phyloP scores from a whole-genome alignment of 345 rosid species.

The Syzygium aqueum region DNA sequence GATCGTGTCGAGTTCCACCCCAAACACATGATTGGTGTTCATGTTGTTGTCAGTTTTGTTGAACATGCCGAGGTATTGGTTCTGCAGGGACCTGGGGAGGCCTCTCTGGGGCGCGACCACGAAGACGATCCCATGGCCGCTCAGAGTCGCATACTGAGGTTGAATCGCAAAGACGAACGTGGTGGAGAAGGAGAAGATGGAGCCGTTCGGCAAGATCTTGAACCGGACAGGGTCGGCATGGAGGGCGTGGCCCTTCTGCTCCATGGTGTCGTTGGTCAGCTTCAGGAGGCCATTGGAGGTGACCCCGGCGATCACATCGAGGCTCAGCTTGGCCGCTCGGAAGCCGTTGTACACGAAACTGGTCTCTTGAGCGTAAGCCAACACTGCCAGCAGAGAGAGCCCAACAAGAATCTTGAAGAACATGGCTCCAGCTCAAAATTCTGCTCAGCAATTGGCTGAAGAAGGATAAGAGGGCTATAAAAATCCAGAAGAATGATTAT shows the following conservation, averaged over 20 bases:
- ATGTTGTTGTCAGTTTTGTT: constrained; percentile 26
- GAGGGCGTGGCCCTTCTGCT: constrained; percentile 39
- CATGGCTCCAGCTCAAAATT: too few relatives aligned
- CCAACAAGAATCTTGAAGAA: too few relatives aligned
- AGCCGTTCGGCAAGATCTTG: constrained; percentile 24
- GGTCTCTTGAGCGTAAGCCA: too few relatives aligned
- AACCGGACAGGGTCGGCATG: constrained; percentile 15
- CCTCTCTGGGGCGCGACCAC: constrained; percentile 41
- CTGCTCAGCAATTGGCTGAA: too few relatives aligned
- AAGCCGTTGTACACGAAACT: too few relatives aligned
- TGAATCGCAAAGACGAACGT: constrained; percentile 50
- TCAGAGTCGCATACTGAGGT: constrained; percentile 6
- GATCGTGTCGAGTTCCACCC: neutral
- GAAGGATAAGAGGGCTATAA: too few relatives aligned
- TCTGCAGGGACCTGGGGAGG: constrained; percentile 26
- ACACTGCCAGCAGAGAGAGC: too few relatives aligned
- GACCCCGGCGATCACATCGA: too few relatives aligned
- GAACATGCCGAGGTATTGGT: constrained; percentile 43
- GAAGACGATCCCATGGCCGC: constrained; percentile 20
- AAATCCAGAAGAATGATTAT: too few relatives aligned
- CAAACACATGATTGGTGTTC: constrained; percentile 29
- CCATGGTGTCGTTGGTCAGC: constrained; percentile 3
- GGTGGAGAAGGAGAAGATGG: constrained; percentile 34
- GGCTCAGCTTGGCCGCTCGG: too few relatives aligned
- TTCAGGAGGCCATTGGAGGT: too few relatives aligned